A percentile compares a stretch with the other conserved stretches of the same genome.
Conservation (phyloP, 805 yeast genomes). For the Yamadazyma tumulicola region DNA sequence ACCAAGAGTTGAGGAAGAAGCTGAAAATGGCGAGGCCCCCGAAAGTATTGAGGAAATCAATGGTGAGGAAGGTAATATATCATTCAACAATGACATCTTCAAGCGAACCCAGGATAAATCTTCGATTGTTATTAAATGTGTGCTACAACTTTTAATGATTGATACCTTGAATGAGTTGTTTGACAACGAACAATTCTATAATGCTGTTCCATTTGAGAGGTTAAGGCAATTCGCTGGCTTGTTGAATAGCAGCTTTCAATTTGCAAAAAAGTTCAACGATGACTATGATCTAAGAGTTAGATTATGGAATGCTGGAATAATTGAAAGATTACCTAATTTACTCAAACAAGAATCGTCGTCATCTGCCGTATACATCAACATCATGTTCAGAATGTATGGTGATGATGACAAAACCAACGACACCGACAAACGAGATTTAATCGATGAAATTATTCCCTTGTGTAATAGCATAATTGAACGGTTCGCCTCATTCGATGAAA, state of each 20-base stretch:
- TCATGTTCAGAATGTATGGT: constrained; percentile 76
- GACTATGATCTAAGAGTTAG: constrained; percentile 85
- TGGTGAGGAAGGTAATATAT: constrained; percentile 10
- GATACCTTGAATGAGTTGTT: constrained; percentile 80
- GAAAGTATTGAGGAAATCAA: constrained; percentile 30
- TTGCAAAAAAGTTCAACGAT: constrained; percentile 84
- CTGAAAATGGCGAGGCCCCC: constrained; percentile 17
- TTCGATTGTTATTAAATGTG: constrained; percentile 86
- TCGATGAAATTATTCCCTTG: constrained; percentile 55
- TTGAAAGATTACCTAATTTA: constrained; percentile 87
- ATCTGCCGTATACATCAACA: constrained; percentile 78
- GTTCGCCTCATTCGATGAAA: constrained; percentile 68
- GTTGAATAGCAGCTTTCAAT: constrained; percentile 67
- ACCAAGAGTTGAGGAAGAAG: constrained; percentile 1
- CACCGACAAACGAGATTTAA: constrained; percentile 48
- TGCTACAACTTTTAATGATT: constrained; percentile 82
- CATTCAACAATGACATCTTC: constrained; percentile 24
- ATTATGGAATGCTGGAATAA: constrained; percentile 87
- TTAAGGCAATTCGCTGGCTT: constrained; percentile 57
- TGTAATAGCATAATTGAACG: constrained; percentile 69
- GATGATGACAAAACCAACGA: constrained; percentile 51
- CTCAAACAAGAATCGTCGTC: constrained; percentile 89
- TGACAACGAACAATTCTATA: constrained; percentile 65
- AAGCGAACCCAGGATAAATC: constrained; percentile 56
- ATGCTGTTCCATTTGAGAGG: constrained; percentile 61